Conservation (phyloP, 1,284 basidiomycete species). For the Trichosporon sp. region DNA sequence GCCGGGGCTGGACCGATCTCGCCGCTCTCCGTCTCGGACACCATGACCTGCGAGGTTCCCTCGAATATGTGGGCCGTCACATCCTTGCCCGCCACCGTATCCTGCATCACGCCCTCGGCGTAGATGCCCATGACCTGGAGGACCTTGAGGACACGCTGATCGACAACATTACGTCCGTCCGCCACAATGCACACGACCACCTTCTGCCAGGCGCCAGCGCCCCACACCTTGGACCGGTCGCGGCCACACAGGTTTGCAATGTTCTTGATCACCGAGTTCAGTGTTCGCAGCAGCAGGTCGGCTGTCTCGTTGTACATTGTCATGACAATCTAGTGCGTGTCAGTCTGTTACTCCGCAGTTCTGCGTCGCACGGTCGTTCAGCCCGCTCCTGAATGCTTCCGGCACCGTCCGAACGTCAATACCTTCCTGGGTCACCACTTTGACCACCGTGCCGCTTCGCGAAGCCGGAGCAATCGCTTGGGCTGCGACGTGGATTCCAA, state of each 20-base stretch:
- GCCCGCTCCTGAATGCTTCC: not conserved
- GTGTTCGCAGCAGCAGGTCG: conserved; percentile 76
- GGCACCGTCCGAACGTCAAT: not conserved
- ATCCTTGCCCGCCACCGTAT: conserved; percentile 86
- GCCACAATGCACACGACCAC: conserved; percentile 89
- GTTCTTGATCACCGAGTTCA: conserved; percentile 94
- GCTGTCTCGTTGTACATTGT: conserved; percentile 96
- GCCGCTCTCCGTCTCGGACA: conserved; percentile 74
- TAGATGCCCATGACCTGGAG: conserved; percentile 82
- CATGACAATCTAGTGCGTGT: conserved; percentile 69
- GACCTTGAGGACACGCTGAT: conserved; percentile 62
- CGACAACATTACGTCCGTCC: conserved; percentile 86
- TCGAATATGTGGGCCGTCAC: conserved; percentile 94
- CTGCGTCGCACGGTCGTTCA: not conserved
- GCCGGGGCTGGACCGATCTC: conserved; percentile 79
- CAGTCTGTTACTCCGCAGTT: not conserved
- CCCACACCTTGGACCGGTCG: conserved; percentile 86
- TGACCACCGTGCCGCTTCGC: not conserved
- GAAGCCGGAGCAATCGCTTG: not conserved
- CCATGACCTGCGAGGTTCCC: conserved; percentile 72
- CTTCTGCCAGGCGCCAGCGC: conserved; percentile 91
- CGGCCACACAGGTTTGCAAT: conserved; percentile 80
- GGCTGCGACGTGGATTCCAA: not conserved
- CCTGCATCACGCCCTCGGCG: conserved; percentile 93
- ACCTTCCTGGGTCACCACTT: not conserved